phyloP scores from a whole-genome alignment of 2,329 filamentous ascomycete genomes.

The Phialophora macrospora region DNA sequence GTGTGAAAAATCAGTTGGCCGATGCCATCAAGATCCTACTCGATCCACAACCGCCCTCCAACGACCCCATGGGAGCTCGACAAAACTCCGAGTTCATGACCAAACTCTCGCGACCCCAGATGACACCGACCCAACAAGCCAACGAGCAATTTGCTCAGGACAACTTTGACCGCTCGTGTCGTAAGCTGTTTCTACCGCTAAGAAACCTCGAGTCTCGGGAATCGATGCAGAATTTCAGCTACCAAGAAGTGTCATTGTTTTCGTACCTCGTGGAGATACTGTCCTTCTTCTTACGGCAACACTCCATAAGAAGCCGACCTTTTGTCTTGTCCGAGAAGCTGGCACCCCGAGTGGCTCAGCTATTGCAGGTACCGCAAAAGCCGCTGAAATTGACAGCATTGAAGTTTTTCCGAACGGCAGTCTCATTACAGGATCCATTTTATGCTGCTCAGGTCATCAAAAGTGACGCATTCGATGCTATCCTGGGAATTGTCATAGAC shows the following conservation, averaged over 20 bases:
- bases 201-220: conserved; percentile 69
- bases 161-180: conserved; percentile 88
- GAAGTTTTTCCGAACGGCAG: conserved; percentile 88
- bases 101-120: conserved; percentile 63
- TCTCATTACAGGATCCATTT: conserved; percentile 86
- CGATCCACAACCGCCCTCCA: conserved; percentile 69
- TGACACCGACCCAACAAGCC: conserved; percentile 69
- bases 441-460: conserved; percentile 85
- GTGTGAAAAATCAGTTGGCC: conserved; percentile 92
- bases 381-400: conserved; percentile 88
- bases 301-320: conserved; percentile 82
- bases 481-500: conserved; percentile 80
- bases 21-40: conserved; percentile 94
- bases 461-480: conserved; percentile 74
- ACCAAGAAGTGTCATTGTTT: conserved; percentile 87
- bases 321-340: conserved; percentile 84
- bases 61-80: conserved; percentile 60
- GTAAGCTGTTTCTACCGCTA: conserved; percentile 83
- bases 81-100: conserved; percentile 67
- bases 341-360: conserved; percentile 76
- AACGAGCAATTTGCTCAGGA: conserved; percentile 77
- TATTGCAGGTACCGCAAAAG: conserved; percentile 84
- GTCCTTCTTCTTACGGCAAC: conserved; percentile 90
- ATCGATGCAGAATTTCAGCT: conserved; percentile 71
- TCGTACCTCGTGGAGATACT: conserved; percentile 90